Evolutionary conservation across 1,139 yeast species (phyloP), one percentile per base, ranked within the genome.

Genomic region (Candida mesenterica): DNA sequence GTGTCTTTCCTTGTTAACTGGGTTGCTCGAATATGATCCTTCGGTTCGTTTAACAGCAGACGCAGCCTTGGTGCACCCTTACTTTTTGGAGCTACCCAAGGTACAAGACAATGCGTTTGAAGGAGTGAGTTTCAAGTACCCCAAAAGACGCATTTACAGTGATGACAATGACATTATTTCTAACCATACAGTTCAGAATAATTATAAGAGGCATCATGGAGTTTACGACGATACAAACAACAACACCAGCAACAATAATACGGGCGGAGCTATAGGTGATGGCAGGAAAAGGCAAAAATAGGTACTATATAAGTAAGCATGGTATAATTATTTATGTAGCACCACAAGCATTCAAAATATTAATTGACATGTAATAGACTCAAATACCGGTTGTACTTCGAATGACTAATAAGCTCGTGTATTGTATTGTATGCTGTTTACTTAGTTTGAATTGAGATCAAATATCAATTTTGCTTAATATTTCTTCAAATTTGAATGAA

Each of bases 21-120:
- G 75, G 25, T 59, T 94, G 30, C 59, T 94, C 28, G 82, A 75
- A 38, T 90, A 89, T 53, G 96, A 94, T 54, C 98, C 99, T 0
- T 71, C 80, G n/a, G 64, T 67, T 16, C 68, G 99, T 40, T 61
- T 85, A 22, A 57, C 65, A 1, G 96, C 97, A 0, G 72, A 74
- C 31, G 79, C 77, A 40, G 86, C 96, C 0, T 59, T 92, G 39
- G 58, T 75, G 8, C 96, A 92, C 58, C 78, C 78, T 5, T 92
- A 82, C 65, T 92, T 94, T 55, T 51, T 72, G 28, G 84, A 77
- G 41, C 66, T 69, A 8, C 90, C 94, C 1, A 73, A 75, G 39
- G 89, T 87, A 0, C 65, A 72, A 16, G 79, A 75, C 26, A 85
- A 86, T 51, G 85, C 87, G 2, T 83, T 84, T 56, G 83, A 79